Base-by-base conservation (phyloP, 352 stramenopile species). In the Pythium aquatile region DNA sequence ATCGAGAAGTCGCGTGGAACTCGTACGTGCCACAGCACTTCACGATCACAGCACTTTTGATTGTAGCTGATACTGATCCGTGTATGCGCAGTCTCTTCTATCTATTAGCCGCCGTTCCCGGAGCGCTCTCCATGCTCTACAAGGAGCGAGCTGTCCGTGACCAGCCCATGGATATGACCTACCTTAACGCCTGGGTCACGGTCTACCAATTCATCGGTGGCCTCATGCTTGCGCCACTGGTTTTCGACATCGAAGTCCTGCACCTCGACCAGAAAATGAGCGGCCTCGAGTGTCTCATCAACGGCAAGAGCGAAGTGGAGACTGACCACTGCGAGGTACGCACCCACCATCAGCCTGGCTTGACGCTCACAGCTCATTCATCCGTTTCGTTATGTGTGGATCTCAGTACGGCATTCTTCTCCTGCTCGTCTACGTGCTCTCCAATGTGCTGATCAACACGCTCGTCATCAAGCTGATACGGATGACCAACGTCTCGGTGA, bases 111-210 rank as follows among this genome's bases (percentile, higher is more conserved):
- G 83, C 86, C 8, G 67, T 96, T 13, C 87, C 86, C 9, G 85
- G 83, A 2, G 75, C 87, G 0, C 44, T 94, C n/a, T 94, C 85
- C 11, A 93, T 94, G 78, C 66, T 94, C 42, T 96, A 96, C 71
- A 96, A 96, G 55, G 87, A 96, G 58, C 81, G 76, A 10, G 67
- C 81, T 13, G 93, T 96, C 65, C 79, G 82, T 29, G 75, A 91
- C 51, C 84, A 93, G 53, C 87, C 87, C 32, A 90, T 96, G 79
- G 83, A 96, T 60, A 90, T 94, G 74, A 79, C 85, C 35, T 96
- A 96, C 58, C 69, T 96, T 28, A 96, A 96, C 44, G 86, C 87
- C 0, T 96, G 87, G 87, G 85, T 96, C 24, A 79, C 84, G 1
- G 79, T 94, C 4, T 93, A 92, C 62, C 85, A 96, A 56, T 94